Evolutionary conservation across 805 yeast species (phyloP).

Genomic region (Pichia phayaonensis): DNA sequence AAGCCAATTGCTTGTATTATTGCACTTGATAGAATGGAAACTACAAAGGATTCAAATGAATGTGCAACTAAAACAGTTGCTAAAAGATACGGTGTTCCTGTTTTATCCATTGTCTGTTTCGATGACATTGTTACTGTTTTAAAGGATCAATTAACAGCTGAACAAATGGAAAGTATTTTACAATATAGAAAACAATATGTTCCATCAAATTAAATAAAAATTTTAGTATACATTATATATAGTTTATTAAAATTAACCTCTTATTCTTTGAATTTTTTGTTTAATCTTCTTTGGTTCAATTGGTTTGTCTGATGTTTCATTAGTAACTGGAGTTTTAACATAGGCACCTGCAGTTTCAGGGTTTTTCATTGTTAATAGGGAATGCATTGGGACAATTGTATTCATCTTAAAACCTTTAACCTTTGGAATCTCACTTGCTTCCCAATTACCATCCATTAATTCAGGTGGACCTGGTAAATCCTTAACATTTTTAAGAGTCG

Average conservation of each 20-base stretch:
- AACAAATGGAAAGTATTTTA: conserved; percentile 49
- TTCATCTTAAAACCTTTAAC: conserved; percentile 88
- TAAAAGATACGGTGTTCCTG: conserved; percentile 70
- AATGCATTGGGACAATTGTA: conserved; percentile 80
- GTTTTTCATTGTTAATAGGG: conserved; percentile 71
- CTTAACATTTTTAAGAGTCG: conserved; percentile 56
- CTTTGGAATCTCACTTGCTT: conserved; percentile 54
- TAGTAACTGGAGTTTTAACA: conserved; percentile 42
- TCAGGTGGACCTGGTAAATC: conserved; percentile 63
- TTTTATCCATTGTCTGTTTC: conserved; percentile 69
- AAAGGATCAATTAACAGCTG: conserved; percentile 43
- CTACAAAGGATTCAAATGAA: conserved; percentile 53
- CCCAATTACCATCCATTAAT: conserved; percentile 38
- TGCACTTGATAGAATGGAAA: conserved; percentile 94
- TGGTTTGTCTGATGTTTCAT: conserved; percentile 31
- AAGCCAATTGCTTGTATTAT: conserved; percentile 75
- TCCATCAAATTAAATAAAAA: conserved; percentile 25
- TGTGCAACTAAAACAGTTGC: conserved; percentile 82
- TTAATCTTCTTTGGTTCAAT: conserved; percentile 24
- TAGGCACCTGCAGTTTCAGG: conserved; percentile 73
- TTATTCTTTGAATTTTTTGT: conserved; percentile 54
- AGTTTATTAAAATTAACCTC: conserved; percentile 26
- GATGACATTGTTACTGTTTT: conserved; percentile 65
- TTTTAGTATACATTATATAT: neutral
- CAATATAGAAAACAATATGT: conserved; percentile 48